A percentile compares a stretch with the other conserved stretches of the same genome.
Conservation (phyloP, 352 stramenopile genomes). For the Globisporangium irregulare region DNA sequence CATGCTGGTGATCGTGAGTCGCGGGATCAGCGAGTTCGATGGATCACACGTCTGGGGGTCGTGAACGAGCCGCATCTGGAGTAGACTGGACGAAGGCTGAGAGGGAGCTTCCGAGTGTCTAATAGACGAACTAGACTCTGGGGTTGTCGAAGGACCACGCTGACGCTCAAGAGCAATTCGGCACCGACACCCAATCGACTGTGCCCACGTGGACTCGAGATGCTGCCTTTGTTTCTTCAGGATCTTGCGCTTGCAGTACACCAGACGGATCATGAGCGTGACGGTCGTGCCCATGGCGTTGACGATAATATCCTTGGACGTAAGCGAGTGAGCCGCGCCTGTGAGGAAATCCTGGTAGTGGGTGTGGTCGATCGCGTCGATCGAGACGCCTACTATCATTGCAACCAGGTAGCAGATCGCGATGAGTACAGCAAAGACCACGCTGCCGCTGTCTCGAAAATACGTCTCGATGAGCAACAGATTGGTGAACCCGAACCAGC, state of each 20-base stretch:
- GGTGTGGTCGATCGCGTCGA: not conserved
- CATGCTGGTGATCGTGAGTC: not conserved
- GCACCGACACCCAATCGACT: slow-evolving; percentile 14
- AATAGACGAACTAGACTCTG: not conserved
- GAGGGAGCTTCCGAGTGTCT: not conserved
- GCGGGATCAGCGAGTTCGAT: not conserved
- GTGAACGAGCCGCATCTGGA: slow-evolving; percentile 9
- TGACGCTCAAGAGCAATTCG: slow-evolving; percentile 6
- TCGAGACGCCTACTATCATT: not conserved
- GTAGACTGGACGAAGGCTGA: not conserved
- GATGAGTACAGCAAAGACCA: slow-evolving; percentile 3
- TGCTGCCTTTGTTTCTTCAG: not conserved
- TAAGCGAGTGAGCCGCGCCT: not conserved
- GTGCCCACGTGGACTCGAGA: slow-evolving; percentile 4
- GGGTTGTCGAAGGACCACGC: not conserved
- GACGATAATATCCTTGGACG: slow-evolving; percentile 9
- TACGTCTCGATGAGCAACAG: slow-evolving; percentile 15
- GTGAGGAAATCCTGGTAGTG: not conserved
- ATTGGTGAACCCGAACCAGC: slow-evolving; percentile 15
- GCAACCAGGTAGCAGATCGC: slow-evolving; percentile 7
- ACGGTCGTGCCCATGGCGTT: slow-evolving; percentile 18
- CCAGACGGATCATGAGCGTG: slow-evolving; percentile 9
- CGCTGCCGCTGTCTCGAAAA: not conserved
- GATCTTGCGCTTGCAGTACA: slow-evolving; percentile 9
- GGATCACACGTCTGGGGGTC: slow-evolving; percentile 6